phyloP scores from a whole-genome alignment of 2,329 filamentous ascomycete genomes.

The Cladophialophora yegresii region DNA sequence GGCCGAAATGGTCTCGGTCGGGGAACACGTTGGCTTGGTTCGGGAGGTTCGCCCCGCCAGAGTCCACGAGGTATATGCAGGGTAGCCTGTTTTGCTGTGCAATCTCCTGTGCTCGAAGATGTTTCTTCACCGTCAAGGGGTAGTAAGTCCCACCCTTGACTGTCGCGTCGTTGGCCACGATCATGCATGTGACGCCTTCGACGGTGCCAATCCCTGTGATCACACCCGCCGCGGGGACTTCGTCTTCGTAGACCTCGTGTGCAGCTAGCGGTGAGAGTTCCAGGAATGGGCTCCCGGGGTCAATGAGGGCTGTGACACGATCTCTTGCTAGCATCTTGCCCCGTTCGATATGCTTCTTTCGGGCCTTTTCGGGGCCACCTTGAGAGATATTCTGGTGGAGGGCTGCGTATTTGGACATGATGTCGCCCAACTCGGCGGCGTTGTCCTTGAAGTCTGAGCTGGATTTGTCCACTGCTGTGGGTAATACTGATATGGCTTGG shows the following conservation, averaged over 20 bases:
- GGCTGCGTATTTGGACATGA: constrained; percentile 67
- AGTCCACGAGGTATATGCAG: constrained; percentile 95
- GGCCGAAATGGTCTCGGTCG: constrained; percentile 90
- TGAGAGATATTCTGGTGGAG: constrained; percentile 71
- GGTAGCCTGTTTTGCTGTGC: constrained; percentile 80
- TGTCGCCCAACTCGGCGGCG: constrained; percentile 71
- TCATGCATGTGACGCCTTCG: constrained; percentile 86
- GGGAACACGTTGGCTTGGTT: constrained; percentile 96
- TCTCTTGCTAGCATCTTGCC: constrained; percentile 95
- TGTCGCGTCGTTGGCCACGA: constrained; percentile 94
- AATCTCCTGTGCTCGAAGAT: constrained; percentile 86
- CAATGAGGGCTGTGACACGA: constrained; percentile 80
- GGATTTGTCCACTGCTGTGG: constrained; percentile 71
- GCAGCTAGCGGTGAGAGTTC: constrained; percentile 93
- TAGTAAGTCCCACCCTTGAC: constrained; percentile 98
- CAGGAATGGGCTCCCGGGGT: constrained; percentile 85
- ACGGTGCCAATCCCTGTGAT: constrained; percentile 90
- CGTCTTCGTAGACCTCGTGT: constrained; percentile 82
- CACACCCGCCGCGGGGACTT: constrained; percentile 86
- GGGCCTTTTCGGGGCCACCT: constrained; percentile 78
- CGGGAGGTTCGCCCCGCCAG: constrained; percentile 89
- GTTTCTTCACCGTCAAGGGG: constrained; percentile 96
- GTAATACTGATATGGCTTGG: constrained; percentile 76
- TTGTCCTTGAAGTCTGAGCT: constrained; percentile 83
- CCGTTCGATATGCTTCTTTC: constrained; percentile 80